Base-by-base conservation (phyloP, 345 rosid species). In the Populus tremula region DNA sequence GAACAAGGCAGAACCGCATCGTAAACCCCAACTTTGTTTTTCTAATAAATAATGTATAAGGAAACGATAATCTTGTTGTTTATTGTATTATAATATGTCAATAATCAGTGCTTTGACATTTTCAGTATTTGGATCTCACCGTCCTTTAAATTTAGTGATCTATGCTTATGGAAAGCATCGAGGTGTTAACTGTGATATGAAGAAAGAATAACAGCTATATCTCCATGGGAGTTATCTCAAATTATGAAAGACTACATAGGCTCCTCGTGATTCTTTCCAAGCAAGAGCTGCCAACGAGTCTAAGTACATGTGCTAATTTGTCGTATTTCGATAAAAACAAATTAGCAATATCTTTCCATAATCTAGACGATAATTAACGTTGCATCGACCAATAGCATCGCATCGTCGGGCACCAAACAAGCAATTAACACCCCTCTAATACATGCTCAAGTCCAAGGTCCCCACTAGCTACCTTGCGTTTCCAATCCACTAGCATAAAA, bases 321-420 rank as follows among this genome's bases (percentile, higher is more conserved):
- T 81, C 80, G 14, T 73, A 41, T 76, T 76, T 20, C 20, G 7
- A 59, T 59, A 23, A 43, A 47, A 66, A 73, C 11, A 41, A 62
- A 74, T 77, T 62, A 75, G 27, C 47, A 47, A 69, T 70, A 75
- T 74, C 81, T 72, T 73, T 77, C 66, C 39, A 35, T 83, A 67
- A 81, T 81, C 81, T 83, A 78, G 68, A 76, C 56, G 85, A 36
- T 29, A 83, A n/a, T n/a, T n/a, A n/a, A 83, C 78, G 71, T 68
- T 69, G 25, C 49, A 20, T 79, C 83, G 45, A 56, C 85, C 82
- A 79, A 77, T 72, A 12, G 71, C 11, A 75, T 47, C 29, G 5
- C 67, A 78, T 74, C 76, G 59, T 75, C 85, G 83, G 88, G 77
- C 80, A 59, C 74, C 72, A 81, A 74, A 79, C 27, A 8, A 70